A percentile compares a stretch with the other conserved stretches of the same genome.
Conservation (phyloP, 1,284 basidiomycete genomes). For the Boletellus deceptivus region DNA sequence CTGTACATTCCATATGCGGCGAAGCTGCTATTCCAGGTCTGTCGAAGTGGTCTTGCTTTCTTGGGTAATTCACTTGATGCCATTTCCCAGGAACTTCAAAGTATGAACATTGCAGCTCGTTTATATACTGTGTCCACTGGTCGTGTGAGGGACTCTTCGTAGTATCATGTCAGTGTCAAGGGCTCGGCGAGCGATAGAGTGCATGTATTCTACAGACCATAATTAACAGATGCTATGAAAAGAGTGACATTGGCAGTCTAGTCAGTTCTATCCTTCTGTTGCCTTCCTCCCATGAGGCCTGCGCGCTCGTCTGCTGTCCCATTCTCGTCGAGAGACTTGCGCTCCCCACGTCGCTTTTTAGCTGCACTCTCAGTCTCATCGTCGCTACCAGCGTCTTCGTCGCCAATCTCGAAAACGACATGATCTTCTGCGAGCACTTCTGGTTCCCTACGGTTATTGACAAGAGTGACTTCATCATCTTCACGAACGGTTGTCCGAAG, state of each 20-base stretch:
- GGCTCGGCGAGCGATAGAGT: slow-evolving; percentile 9
- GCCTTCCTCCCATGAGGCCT: slow-evolving; percentile 52
- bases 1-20: slow-evolving; percentile 91
- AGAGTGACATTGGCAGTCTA: slow-evolving; percentile 12
- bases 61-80: background rate
- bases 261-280: slow-evolving; percentile 30
- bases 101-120: slow-evolving; percentile 88
- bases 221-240: slow-evolving; percentile 26
- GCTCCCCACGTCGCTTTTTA: slow-evolving; percentile 48
- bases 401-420: slow-evolving; percentile 91
- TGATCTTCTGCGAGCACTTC: slow-evolving; percentile 59
- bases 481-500: slow-evolving; percentile 50
- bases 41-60: slow-evolving; percentile 14
- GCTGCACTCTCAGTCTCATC: slow-evolving; percentile 54
- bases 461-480: slow-evolving; percentile 66
- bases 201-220: slow-evolving; percentile 53
- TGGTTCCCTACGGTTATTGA: slow-evolving; percentile 50
- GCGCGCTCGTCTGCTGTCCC: slow-evolving; percentile 56
- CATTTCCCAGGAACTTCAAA: slow-evolving; percentile 71
- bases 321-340: slow-evolving; percentile 48
- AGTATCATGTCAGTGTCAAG: slow-evolving; percentile 2
- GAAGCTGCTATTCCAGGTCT: slow-evolving; percentile 87
- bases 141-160: slow-evolving; percentile 61
- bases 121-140: slow-evolving; percentile 81
- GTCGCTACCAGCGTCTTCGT: slow-evolving; percentile 70